Base-by-base conservation (phyloP, 495 filamentous ascomycete species). In the Penicillium longicatenatum region DNA sequence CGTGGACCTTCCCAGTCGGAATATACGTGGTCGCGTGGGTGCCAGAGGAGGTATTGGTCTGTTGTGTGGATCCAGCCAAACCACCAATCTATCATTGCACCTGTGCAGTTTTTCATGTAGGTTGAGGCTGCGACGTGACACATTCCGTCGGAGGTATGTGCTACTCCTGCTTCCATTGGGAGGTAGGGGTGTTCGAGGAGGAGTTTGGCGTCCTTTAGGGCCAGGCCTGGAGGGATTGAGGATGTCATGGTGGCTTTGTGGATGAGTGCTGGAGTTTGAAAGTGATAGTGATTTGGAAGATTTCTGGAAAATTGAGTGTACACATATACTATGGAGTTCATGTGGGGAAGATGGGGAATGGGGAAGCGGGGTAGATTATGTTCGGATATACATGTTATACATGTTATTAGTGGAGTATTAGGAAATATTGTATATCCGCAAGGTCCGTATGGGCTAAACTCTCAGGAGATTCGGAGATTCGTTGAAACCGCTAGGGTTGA, bases 11-110 rank as follows among this genome's bases (percentile, higher is more conserved):
- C 43, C 52, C 52, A 46, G 29, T 55, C 52, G 22, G 52, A 55
- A n/a, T 48, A 48, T 16, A 55, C 52, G 12, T 55, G 52, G 29
- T 55, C 52, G 29, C 52, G 52, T 4, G 52, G 52, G n/a, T 55
- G 52, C 52, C 52, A 55, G 11, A 55, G 26, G 17, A 31, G 35
- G 19, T 55, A 55, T 33, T 55, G 52, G 17, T 48, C 52, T 7
- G 52, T 55, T 22, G 33, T 55, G 43, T 55, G 43, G 19, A 55
- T 47, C 52, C 52, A 55, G 24, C 43, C 52, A 8, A 55, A 55
- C 52, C 52, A 55, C 52, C 52, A 55, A 17, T 46, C 43, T 47
- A 55, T 47, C 52, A 55, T 35, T 22, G 29, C 43, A 0, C 42
- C 29, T 16, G 42, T 55, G 29, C 26, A 55, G 30, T 8, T 9